A percentile compares a stretch with the other conserved stretches of the same genome.
Conservation (phyloP, 2,329 filamentous ascomycete species). For the Fusarium pseudocircinatum region DNA sequence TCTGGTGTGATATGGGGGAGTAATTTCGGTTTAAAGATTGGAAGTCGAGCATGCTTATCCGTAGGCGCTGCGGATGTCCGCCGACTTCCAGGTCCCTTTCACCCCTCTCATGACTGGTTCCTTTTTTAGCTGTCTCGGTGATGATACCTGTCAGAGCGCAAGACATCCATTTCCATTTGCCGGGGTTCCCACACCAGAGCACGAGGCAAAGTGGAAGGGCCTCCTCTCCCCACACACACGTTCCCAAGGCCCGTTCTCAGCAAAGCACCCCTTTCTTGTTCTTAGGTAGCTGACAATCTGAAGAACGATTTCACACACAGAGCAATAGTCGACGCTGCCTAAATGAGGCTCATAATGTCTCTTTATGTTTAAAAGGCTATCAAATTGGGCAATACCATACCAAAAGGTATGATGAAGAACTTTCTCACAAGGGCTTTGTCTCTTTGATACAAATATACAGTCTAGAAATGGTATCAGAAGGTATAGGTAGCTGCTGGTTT, state of each 20-base stretch:
- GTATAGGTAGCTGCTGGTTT: background rate
- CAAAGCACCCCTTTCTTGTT: conserved; percentile 23
- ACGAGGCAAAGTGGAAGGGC: conserved; percentile 21
- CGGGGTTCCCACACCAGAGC: conserved; percentile 20
- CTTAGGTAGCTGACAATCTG: background rate
- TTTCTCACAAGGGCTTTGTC: background rate
- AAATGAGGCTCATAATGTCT: background rate
- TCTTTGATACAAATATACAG: background rate
- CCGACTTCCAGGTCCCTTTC: background rate
- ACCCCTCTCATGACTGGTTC: conserved; percentile 2
- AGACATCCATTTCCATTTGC: conserved; percentile 26
- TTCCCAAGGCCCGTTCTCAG: background rate
- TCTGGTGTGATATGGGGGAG: background rate
- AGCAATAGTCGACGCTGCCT: background rate
- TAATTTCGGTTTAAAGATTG: conserved; percentile 11
- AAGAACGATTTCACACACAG: background rate
- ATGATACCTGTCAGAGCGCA: conserved; percentile 33
- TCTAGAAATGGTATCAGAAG: background rate
- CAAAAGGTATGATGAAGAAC: background rate
- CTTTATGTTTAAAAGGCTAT: background rate
- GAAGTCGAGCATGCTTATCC: background rate
- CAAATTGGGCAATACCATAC: background rate
- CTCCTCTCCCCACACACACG: conserved; percentile 15
- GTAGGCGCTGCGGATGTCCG: background rate
- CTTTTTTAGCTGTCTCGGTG: conserved; percentile 35